phyloP scores from a whole-genome alignment of 2,329 filamentous ascomycete species.

The Aspergillus carbonarius region DNA sequence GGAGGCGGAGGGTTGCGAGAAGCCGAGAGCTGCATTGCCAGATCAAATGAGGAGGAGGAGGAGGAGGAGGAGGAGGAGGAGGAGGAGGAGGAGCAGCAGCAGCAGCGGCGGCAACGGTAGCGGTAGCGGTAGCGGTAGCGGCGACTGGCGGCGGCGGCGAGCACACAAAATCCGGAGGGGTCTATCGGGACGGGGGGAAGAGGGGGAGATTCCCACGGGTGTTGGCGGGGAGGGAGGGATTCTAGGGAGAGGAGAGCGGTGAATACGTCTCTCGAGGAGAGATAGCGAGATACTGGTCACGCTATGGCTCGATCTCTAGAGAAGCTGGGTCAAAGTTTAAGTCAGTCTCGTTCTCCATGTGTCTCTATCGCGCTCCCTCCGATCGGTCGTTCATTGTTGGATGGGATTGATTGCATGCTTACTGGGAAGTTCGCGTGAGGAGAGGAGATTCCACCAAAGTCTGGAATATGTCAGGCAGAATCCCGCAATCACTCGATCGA shows the following conservation, averaged over 20 bases:
- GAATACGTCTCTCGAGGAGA: background rate
- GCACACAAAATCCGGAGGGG: conserved; percentile 24
- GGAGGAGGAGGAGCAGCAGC: background rate
- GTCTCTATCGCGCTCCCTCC: background rate
- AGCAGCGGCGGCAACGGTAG: background rate
- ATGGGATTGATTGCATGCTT: too few relatives aligned
- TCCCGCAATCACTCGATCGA: background rate
- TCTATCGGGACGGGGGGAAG: conserved; percentile 17
- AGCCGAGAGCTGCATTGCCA: conserved; percentile 25
- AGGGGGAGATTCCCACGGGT: conserved; percentile 11
- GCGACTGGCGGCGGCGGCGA: background rate
- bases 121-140: conserved; percentile 1
- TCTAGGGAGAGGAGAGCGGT: conserved; percentile 4
- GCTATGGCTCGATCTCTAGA: too few relatives aligned
- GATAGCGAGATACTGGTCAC: background rate
- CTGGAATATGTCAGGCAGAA: background rate
- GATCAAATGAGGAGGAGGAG: background rate
- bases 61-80: background rate
- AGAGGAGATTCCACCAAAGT: background rate
- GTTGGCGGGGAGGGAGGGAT: conserved; percentile 5
- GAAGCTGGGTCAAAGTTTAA: too few relatives aligned
- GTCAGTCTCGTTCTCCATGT: too few relatives aligned
- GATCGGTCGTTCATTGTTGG: background rate
- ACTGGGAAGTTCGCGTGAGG: too few relatives aligned
- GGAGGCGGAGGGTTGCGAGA: conserved; percentile 20